These are phyloP conservation scores for Thyridium curvatum DNA, from an alignment of 2,329 filamentous ascomycete species.

Conservation along the genomic window DNA sequence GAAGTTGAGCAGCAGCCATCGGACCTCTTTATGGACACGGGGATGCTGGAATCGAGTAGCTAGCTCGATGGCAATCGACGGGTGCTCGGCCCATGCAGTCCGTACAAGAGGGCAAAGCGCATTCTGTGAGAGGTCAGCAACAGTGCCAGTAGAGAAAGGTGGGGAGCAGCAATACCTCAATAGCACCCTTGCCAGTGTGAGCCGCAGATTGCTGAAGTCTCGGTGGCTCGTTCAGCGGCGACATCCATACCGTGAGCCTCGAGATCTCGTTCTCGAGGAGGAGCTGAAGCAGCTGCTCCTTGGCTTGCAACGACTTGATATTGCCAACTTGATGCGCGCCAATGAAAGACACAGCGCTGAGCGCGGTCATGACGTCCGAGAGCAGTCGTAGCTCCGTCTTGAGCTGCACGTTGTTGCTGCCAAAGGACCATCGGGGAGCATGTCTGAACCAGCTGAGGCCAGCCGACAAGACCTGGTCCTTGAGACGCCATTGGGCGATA, in stretches of 20 bases:
- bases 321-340: slow-evolving; percentile 45
- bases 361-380: slow-evolving; percentile 61
- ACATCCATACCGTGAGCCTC: slow-evolving; percentile 83
- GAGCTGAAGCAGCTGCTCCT: slow-evolving; percentile 75
- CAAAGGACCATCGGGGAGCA: slow-evolving; percentile 86
- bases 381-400: slow-evolving; percentile 87
- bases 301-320: slow-evolving; percentile 63
- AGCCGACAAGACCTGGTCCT: slow-evolving; percentile 82
- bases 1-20: slow-evolving; percentile 73
- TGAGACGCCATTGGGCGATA: slow-evolving; percentile 70
- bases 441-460: slow-evolving; percentile 84
- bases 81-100: slow-evolving; percentile 81
- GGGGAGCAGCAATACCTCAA: too few species aligned
- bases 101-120: slow-evolving; percentile 60
- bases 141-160: too few species aligned
- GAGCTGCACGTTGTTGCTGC: slow-evolving; percentile 85
- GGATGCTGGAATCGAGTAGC: slow-evolving; percentile 71
- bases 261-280: slow-evolving; percentile 80
- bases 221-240: slow-evolving; percentile 61
- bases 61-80: slow-evolving; percentile 83
- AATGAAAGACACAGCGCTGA: slow-evolving; percentile 59
- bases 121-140: slow-evolving; percentile 27
- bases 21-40: slow-evolving; percentile 67
- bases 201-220: slow-evolving; percentile 28
- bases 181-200: slow-evolving; percentile 30